Evolutionary conservation across 2,329 filamentous ascomycete species (phyloP), one percentile per base, ranked within the genome.

Genomic region (Sarocladium strictum): DNA sequence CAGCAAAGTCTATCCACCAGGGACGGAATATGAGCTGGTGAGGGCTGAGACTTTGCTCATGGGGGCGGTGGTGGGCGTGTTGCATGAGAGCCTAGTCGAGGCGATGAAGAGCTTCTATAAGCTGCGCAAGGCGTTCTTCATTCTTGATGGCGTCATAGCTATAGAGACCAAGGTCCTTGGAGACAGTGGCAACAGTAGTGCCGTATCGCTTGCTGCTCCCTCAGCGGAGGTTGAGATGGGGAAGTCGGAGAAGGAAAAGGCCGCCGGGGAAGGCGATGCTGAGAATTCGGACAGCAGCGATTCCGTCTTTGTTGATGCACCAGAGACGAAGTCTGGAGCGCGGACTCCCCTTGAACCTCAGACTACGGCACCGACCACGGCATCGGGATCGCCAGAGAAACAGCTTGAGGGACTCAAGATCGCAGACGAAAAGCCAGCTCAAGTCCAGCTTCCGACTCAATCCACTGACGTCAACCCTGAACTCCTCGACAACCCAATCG

Each of bases 71-170:
- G 85, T 97, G 1, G 90, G 85, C 0, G 89, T 97, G 15, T 74
- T 97, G 62, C 95, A 95, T 60, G 94, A 97, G 73, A 96, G 89
- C 66, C 72, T 97, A 62, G 93, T 92, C 0, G 94, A 97, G 68
- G 90, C 85, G 15, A 82, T 97, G 68, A 90, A 87, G 70, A 90
- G 90, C 5, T 97, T 97, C 65, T 95, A 96, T 66, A 96, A 94
- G 70, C 72, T 97, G 61, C 80, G 93, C 58, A 96, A 95, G 67
- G 93, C 93, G 0, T 97, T 89, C 64, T 74, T 90, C 37, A 87
- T 90, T 0, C 76, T 99, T 3, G 88, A 96, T 63, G 79, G 78
- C 10, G 89, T 99, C 54, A 78, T 92, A 65, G 80, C 87, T 57
- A 81, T 86, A 32, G 92, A 96, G 70, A 79, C 79, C 23, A 83